Evolutionary conservation across 2,329 filamentous ascomycete species (phyloP), one percentile per base, ranked within the genome.

Genomic region (Aspergillus eucalypticola): DNA sequence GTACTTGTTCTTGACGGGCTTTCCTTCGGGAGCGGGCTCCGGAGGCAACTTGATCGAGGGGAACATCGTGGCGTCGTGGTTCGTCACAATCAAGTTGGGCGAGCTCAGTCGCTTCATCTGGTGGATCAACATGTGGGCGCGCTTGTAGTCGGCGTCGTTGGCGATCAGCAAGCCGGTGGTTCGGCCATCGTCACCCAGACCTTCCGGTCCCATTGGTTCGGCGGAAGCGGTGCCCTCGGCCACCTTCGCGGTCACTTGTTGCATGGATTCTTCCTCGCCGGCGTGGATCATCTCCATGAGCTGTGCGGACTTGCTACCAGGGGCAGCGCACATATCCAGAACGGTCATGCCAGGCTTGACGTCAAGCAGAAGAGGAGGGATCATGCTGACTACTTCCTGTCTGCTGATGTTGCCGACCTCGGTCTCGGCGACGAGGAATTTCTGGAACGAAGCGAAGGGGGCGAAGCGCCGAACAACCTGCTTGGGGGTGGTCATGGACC

Each of bases 311-410:
- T 99, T 99, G 82, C 94, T 98, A 61, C 95, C 95, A 1, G 95
- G 95, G 0, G 95, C 95, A 61, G 95, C 95, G 78, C 95, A 99
- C 81, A 99, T 88, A 76, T 99, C 95, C 68, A 99, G 81, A 8
- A 97, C 93, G 1, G 89, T 90, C 89, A 97, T 96, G 56, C 93
- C 91, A 4, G 95, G 93, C 68, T 87, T 87, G 54, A 98, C 84
- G 71, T 98, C 93, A 82, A 99, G 90, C 69, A 98, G 83, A 68
- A 98, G 84, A 25, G 95, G 95, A 25, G 95, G 95, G 64, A 99
- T 98, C 95, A 99, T 99, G 81, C 92, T 96, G 71, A 99, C 95
- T 48, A 96, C 90, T 80, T 99, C 95, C 78, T 99, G 95, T 70
- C 95, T 88, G 78, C 91, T 96, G 71, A 99, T 98, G 76, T 98